Percentiles rank a stretch among this genome's conserved stretches.
Evolutionary conservation across 2,329 filamentous ascomycete genomes (phyloP).

Genomic region (Pseudohalonectria lignicola): DNA sequence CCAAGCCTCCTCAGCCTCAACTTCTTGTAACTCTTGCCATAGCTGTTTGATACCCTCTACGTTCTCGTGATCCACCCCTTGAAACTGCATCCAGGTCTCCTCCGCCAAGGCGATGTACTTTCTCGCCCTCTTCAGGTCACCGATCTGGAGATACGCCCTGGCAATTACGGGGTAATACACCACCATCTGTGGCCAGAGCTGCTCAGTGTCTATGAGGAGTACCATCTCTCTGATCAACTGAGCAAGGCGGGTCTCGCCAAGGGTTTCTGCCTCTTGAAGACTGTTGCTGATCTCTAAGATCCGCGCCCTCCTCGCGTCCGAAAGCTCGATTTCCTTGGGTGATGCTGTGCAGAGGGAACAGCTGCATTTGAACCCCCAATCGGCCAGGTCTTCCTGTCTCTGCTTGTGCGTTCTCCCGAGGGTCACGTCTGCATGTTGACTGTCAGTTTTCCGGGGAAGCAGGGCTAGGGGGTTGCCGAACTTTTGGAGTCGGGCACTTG

Average conservation of each 20-base stretch:
- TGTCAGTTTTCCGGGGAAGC: too few relatives aligned
- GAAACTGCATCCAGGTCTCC: constrained; percentile 6
- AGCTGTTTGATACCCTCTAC: constrained; percentile 6
- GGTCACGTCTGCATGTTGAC: constrained; percentile 15
- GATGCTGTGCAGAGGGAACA: constrained; percentile 19
- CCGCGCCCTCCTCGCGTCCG: constrained; percentile 18
- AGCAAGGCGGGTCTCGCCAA: neutral
- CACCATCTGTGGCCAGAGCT: constrained; percentile 14
- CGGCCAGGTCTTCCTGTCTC: constrained; percentile 12
- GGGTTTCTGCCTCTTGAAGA: constrained; percentile 5
- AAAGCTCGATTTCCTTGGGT: constrained; percentile 12
- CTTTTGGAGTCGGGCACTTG: too few relatives aligned
- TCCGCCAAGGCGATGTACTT: constrained; percentile 7
- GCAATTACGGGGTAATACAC: constrained; percentile 14
- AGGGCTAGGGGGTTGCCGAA: too few relatives aligned
- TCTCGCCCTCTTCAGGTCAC: constrained; percentile 3
- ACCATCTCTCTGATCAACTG: constrained; percentile 10
- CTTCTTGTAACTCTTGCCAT: constrained; percentile 4
- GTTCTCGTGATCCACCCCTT: constrained; percentile 8
- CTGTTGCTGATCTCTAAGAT: constrained; percentile 12
- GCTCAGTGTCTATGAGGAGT: constrained; percentile 11
- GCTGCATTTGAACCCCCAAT: constrained; percentile 22
- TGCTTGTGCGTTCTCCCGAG: constrained; percentile 14
- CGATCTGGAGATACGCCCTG: constrained; percentile 9
- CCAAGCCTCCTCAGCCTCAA: constrained; percentile 1